phyloP scores from a whole-genome alignment of 164 flowering plant genomes.

The Buxus sempervirens region DNA sequence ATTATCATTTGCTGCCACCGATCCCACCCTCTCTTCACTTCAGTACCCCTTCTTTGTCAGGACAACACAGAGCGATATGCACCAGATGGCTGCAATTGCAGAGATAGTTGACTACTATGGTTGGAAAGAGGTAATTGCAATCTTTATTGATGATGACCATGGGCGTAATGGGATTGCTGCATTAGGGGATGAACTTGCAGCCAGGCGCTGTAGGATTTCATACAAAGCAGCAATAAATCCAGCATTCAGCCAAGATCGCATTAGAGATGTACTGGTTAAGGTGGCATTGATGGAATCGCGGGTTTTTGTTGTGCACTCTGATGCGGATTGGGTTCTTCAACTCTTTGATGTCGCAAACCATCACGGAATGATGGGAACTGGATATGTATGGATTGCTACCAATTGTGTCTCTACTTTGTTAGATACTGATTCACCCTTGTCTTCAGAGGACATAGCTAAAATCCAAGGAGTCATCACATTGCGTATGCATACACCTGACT shows the following conservation, averaged over 20 bases:
- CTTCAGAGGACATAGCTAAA: not conserved
- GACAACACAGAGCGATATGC: conserved; percentile 19
- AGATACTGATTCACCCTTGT: conserved; percentile 21
- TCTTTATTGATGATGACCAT: conserved; percentile 21
- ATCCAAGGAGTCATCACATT: conserved; percentile 26
- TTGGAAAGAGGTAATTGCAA: conserved; percentile 23
- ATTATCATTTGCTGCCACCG: conserved; percentile 22
- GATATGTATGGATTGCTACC: conserved; percentile 46
- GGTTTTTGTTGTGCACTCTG: conserved; percentile 30
- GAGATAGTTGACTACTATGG: conserved; percentile 18
- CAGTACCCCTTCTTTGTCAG: conserved; percentile 26
- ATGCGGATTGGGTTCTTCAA: conserved; percentile 14
- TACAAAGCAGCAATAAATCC: conserved; percentile 18
- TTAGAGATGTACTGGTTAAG: conserved; percentile 26
- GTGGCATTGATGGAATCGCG: conserved; percentile 33
- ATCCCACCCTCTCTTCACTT: conserved; percentile 24
- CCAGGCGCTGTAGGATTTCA: conserved; percentile 18
- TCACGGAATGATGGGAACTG: conserved; percentile 35
- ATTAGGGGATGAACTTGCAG: conserved; percentile 23
- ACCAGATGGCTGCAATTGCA: conserved; percentile 23
- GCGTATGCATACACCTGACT: conserved; percentile 19
- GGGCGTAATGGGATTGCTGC: conserved; percentile 23
- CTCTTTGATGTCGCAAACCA: conserved; percentile 28
- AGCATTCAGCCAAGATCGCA: conserved; percentile 6
- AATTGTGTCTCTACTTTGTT: conserved; percentile 31